phyloP scores from a whole-genome alignment of 2,329 filamentous ascomycete species.

The Capronia coronata region DNA sequence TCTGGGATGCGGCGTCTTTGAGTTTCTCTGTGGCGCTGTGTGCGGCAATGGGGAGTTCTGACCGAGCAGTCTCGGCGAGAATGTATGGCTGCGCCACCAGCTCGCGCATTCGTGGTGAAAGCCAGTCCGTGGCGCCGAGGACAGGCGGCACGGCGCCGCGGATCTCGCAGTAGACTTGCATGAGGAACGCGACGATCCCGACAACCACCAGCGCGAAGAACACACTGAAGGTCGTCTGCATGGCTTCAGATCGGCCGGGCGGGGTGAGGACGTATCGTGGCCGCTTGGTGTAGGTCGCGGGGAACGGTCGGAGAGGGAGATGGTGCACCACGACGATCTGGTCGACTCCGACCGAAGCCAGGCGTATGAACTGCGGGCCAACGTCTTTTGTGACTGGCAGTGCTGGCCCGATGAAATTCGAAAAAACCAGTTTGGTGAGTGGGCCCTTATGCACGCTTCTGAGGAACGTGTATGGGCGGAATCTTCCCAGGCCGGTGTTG shows the following conservation, averaged over 20 bases:
- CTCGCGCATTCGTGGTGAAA: constrained; percentile 48
- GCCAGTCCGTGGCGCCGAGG: constrained; percentile 50
- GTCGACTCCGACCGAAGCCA: constrained; percentile 74
- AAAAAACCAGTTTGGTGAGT: constrained; percentile 52
- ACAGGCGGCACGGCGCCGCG: constrained; percentile 52
- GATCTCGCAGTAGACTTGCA: constrained; percentile 57
- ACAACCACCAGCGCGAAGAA: constrained; percentile 56
- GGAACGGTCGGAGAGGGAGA: constrained; percentile 55
- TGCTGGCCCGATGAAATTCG: constrained; percentile 47
- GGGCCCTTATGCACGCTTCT: constrained; percentile 51
- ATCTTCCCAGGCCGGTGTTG: constrained; percentile 40
- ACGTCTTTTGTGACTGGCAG: constrained; percentile 44
- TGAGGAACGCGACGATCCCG: constrained; percentile 55
- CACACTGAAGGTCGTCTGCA: constrained; percentile 50
- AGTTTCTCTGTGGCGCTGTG: constrained; percentile 18
- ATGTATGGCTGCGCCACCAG: constrained; percentile 38
- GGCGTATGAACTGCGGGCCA: constrained; percentile 58
- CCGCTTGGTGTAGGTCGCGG: constrained; percentile 43
- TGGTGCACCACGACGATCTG: constrained; percentile 75
- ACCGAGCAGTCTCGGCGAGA: constrained; percentile 24
- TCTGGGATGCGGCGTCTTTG: constrained; percentile 9
- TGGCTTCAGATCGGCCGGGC: constrained; percentile 48
- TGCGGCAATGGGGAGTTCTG: constrained; percentile 13
- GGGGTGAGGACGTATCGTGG: constrained; percentile 65
- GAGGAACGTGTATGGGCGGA: constrained; percentile 48